Evolutionary conservation across 768 basidiomycete species (phyloP).

Genomic region (Pisolithus albus): DNA sequence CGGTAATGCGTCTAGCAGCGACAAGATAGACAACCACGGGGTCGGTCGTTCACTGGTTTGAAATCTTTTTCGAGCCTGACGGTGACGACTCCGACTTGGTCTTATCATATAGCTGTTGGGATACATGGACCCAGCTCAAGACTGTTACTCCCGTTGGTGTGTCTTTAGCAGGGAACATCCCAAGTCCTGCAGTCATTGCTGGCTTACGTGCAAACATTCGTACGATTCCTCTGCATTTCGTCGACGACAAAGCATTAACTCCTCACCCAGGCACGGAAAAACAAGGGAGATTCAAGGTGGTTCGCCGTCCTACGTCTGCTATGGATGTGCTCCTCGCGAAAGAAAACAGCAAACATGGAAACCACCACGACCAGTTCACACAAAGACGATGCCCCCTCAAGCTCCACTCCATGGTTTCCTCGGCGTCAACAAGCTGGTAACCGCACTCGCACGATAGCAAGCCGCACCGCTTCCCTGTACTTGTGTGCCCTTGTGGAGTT

Average conservation of each 20-base stretch:
- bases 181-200: slow-evolving; percentile 16
- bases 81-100: neutral
- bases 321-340: slow-evolving; percentile 15
- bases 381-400: neutral
- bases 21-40: slow-evolving; percentile 15
- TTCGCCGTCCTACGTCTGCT: slow-evolving; percentile 25
- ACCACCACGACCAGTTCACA: slow-evolving; percentile 12
- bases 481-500: neutral
- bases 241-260: neutral
- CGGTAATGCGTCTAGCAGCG: slow-evolving; percentile 8
- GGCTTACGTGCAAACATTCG: slow-evolving; percentile 25
- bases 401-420: slow-evolving; percentile 5
- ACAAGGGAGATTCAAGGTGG: slow-evolving; percentile 25
- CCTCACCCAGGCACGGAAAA: slow-evolving; percentile 22
- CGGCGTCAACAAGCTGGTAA: slow-evolving; percentile 2
- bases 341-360: slow-evolving; percentile 18
- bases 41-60: slow-evolving; percentile 5
- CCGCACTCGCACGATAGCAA: slow-evolving; percentile 10
- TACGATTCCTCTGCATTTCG: slow-evolving; percentile 3
- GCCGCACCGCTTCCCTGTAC: neutral
- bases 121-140: slow-evolving; percentile 27
- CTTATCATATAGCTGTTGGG: slow-evolving; percentile 5
- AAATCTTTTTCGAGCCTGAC: neutral
- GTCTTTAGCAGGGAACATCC: slow-evolving; percentile 26
- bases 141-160: slow-evolving; percentile 26